Conservation (phyloP, 1,284 basidiomycete genomes). For the Neotropicomus parvogracilis region DNA sequence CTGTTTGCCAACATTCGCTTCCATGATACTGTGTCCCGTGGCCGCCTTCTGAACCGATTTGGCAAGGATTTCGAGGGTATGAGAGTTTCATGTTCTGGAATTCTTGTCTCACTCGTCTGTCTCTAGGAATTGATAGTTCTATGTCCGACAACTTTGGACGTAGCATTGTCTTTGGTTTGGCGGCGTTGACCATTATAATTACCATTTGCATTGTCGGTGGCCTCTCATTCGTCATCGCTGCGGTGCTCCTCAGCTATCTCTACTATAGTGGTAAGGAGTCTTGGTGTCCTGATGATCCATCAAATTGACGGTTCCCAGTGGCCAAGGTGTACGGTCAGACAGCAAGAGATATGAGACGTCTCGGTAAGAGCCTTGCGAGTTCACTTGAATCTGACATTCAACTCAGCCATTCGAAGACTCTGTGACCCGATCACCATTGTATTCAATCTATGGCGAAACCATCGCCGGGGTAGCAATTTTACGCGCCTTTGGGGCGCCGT, state of each 20-base stretch:
- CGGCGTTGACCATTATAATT: constrained; percentile 61
- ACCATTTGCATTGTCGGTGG: constrained; percentile 85
- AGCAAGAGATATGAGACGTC: constrained; percentile 82
- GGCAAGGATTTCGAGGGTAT: constrained; percentile 92
- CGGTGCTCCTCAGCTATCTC: constrained; percentile 54
- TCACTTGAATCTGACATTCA: not conserved
- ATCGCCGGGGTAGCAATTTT: constrained; percentile 86
- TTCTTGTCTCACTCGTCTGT: not conserved
- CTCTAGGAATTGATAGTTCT: constrained; percentile 74
- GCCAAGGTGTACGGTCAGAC: constrained; percentile 76
- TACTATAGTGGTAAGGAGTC: constrained; percentile 64
- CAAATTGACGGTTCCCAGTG: constrained; percentile 29
- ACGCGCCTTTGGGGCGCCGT: constrained; percentile 84
- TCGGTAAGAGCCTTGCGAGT: constrained; percentile 52
- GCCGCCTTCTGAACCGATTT: constrained; percentile 84
- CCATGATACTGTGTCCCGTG: constrained; percentile 89
- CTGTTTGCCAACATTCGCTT: constrained; percentile 90
- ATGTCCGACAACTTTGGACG: constrained; percentile 86
- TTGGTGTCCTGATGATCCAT: not conserved
- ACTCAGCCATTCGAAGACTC: constrained; percentile 53
- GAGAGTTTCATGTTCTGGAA: not conserved
- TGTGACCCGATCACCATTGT: constrained; percentile 85
- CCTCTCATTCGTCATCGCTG: constrained; percentile 63
- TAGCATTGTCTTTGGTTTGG: constrained; percentile 60
- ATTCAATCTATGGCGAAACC: constrained; percentile 89